Base-by-base conservation (phyloP, 371 early-diverging fungal species). In the Mucor sp. region DNA sequence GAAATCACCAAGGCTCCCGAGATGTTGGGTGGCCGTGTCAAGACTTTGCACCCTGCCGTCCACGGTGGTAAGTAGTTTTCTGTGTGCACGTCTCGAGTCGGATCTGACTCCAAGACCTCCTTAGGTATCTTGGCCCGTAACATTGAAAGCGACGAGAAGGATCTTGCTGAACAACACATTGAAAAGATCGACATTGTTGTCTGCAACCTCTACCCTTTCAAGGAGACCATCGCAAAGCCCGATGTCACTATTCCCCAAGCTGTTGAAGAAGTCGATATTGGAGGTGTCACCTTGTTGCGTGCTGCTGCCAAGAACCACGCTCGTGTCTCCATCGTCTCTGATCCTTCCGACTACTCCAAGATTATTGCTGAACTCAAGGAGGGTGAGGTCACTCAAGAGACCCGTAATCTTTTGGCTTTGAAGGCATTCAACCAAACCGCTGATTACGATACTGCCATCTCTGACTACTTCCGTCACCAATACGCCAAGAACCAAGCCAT, bases 251-350 rank as follows among this genome's bases (percentile, higher is more conserved):
- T 97, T 71, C 85, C 96, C 33, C 87, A 95, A 74, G 97, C 97
- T 63, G 96, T 98, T 60, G 99, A 98, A 78, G 97, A 98, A 77
- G 90, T 98, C 73, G 99, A 98, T 75, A 98, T 98, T 78, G 98
- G 97, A 76, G 99, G 99, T 75, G 99, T 98, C 44, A 97, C 99
- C 19, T 87, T 98, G 63, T 87, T 97, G 58, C 92, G 99, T 67
- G 99, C 99, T 64, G 99, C 98, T 66, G 99, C 99, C 72, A 98
- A 98, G 91, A 98, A 98, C 86, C 98, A 97, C 75, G 93, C 90
- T 28, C 93, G 99, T 56, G 98, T 97, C 48, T 89, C 94, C 58
- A 90, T 98, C 48, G 77, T 96, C 37, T 93, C 92, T 58, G 98
- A 98, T 77, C 97, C 98, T 59, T 78, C 82, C 47, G 99, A 98